Evolutionary conservation across 495 filamentous ascomycete species (phyloP).

Genomic region (Parathielavia hyrcaniae): DNA sequence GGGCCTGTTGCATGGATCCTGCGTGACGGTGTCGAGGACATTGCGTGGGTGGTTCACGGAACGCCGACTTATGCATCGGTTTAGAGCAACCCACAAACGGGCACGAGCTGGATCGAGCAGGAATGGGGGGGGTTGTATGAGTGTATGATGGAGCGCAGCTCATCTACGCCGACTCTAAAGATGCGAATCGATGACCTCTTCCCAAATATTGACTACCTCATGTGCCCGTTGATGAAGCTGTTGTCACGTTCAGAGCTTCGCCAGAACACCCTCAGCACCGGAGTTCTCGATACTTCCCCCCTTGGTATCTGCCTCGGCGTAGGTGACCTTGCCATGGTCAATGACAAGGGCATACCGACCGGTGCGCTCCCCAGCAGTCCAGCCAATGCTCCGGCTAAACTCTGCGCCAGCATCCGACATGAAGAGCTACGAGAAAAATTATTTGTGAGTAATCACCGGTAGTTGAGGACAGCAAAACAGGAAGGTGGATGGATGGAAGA

Average conservation of each 20-base stretch:
- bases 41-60: constrained; percentile 36
- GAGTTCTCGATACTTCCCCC: constrained; percentile 65
- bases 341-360: constrained; percentile 78
- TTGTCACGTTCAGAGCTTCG: constrained; percentile 49
- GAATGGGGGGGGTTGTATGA: not conserved
- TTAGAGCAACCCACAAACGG: constrained; percentile 8
- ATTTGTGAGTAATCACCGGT: too few relatives aligned
- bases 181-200: constrained; percentile 19
- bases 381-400: constrained; percentile 79
- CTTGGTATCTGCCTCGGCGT: constrained; percentile 72
- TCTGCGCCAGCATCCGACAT: constrained; percentile 67
- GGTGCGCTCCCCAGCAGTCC: constrained; percentile 69
- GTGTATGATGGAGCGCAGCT: not conserved
- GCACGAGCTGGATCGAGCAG: not conserved
- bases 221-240: too few relatives aligned
- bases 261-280: constrained; percentile 65
- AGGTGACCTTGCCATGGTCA: constrained; percentile 83
- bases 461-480: too few relatives aligned
- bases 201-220: not conserved
- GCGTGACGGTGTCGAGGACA: constrained; percentile 24
- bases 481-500: not conserved
- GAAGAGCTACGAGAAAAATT: constrained; percentile 61
- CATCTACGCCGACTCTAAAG: constrained; percentile 3
- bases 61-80: constrained; percentile 33
- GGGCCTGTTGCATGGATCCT: constrained; percentile 33